Evolutionary conservation across 2,329 filamentous ascomycete genomes (phyloP).

Genomic region (Neoscytalidium dimidiatum): DNA sequence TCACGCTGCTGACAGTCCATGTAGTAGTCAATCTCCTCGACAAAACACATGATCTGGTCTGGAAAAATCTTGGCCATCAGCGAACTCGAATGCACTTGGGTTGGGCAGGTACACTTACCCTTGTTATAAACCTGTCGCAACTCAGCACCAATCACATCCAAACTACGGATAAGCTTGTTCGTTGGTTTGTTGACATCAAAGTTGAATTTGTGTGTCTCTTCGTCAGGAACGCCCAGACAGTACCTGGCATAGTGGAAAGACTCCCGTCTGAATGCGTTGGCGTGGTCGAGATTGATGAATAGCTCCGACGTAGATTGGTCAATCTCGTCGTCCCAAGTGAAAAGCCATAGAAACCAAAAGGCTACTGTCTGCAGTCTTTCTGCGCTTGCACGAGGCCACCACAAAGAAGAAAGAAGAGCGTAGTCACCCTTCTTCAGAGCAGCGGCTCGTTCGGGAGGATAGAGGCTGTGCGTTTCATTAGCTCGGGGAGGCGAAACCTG

Average conservation of each 20-base stretch:
- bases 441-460: neutral
- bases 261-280: neutral
- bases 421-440: neutral
- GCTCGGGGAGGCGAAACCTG: neutral
- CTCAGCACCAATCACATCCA: neutral
- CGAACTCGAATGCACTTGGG: too few species aligned
- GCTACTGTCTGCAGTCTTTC: neutral
- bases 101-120: too few species aligned
- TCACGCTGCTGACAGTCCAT: neutral
- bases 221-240: neutral
- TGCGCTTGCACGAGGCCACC: neutral
- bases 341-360: neutral
- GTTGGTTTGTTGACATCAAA: neutral
- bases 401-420: neutral
- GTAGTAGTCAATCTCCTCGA: neutral
- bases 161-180: neutral
- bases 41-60: neutral
- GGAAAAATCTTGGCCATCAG: neutral
- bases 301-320: neutral
- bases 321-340: neutral
- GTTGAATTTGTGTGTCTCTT: neutral
- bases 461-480: neutral
- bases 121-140: neutral
- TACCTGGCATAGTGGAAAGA: neutral
- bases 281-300: neutral